A percentile compares a stretch with the other conserved stretches of the same genome.
Evolutionary conservation across 331 rosid genomes (phyloP).

Genomic region (Pyrus hybrid): DNA sequence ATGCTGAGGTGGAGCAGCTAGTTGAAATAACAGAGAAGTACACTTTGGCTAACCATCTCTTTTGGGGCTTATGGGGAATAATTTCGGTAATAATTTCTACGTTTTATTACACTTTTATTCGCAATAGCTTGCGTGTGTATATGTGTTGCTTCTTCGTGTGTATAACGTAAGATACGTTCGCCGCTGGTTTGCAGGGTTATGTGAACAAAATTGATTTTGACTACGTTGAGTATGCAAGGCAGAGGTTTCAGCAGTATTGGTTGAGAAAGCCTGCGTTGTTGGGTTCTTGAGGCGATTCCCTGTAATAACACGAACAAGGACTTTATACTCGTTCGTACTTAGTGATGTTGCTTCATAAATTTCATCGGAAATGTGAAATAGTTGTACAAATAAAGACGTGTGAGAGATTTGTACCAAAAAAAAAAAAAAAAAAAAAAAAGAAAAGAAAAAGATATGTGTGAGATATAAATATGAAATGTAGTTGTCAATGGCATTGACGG

Average conservation of each 20-base stretch:
- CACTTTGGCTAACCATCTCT: conserved; percentile 71
- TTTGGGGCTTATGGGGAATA: conserved; percentile 95
- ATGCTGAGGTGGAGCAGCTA: conserved; percentile 52
- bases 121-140: background rate
- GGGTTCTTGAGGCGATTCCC: conserved; percentile 17
- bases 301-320: background rate
- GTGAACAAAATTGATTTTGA: conserved; percentile 84
- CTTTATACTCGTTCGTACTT: background rate
- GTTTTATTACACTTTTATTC: background rate
- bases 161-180: background rate
- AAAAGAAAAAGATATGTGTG: background rate
- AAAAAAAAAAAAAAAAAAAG: background rate
- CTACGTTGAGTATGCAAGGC: conserved; percentile 76
- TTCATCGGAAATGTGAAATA: background rate
- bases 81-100: conserved; percentile 53
- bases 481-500: background rate
- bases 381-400: background rate
- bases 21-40: conserved; percentile 48
- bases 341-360: background rate
- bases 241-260: conserved; percentile 74
- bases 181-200: conserved; percentile 43
- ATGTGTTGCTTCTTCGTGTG: background rate
- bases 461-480: background rate
- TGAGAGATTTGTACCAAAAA: background rate
- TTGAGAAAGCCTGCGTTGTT: conserved; percentile 36